Evolutionary conservation across 2,329 filamentous ascomycete species (phyloP), one percentile per base, ranked within the genome.

Genomic region (Alternaria burnsii): DNA sequence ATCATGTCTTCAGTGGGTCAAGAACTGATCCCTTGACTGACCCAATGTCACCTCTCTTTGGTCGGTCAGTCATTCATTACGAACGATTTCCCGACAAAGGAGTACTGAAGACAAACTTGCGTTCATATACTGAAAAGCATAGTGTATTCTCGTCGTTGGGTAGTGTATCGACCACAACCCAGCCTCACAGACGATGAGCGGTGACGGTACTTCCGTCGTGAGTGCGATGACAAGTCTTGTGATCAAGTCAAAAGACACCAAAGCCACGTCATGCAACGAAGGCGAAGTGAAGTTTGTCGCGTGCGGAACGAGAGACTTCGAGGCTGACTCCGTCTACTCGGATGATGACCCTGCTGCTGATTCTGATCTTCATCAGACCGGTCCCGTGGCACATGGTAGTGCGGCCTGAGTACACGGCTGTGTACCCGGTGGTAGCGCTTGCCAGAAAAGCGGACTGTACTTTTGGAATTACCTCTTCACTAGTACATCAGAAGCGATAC

Each of bases 141-240:
- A 20, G 4, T 22, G 3, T 2, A 14, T 14, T 10, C 4, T 30
- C 0, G 20, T 50, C 0, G 2, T 50, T 0, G 5, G 14, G 8
- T 4, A 36, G 8, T 16, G 10, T 24, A 20, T 12, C 2, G 3
- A 12, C 20, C 2, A 14, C 14, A 50, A 8, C 1, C 9, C 12
- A 3, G 5, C 4, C 20, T 8, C 32, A 28, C 42, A 44, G 5
- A 26, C 0, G 0, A 34, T 4, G 2, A 48, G 11, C 9, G 0
- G 30, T 10, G 30, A 1, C n/a, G 10, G 8, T 2, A 18, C 11
- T 18, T 22, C 5, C n/a, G 11, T 20, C 8, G 22, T 22, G 38
- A 8, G 38, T 22, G n/a, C 38, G 38, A 22, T 22, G 1, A 8
- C 18, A 24, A 10, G 12, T 1, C 9, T 4, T 2, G 32, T 26